Evolutionary conservation across 2,329 filamentous ascomycete genomes (phyloP).

Genomic region (Fusarium sp.): DNA sequence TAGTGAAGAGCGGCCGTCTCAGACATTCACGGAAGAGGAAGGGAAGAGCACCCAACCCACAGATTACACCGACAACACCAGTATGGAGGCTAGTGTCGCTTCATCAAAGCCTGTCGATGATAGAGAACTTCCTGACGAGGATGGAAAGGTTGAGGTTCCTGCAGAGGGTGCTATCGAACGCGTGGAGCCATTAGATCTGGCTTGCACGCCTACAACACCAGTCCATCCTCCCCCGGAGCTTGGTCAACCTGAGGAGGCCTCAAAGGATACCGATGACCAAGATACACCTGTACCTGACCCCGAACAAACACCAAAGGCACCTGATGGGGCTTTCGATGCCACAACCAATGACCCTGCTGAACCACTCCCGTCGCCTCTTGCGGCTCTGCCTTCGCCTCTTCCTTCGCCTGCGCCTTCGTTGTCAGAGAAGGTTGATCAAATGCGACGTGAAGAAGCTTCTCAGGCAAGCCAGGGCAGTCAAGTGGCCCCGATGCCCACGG

Average conservation of each 20-base stretch:
- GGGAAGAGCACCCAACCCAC: slow-evolving; percentile 60
- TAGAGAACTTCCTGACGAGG: slow-evolving; percentile 42
- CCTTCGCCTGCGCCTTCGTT: slow-evolving; percentile 43
- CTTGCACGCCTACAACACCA: slow-evolving; percentile 49
- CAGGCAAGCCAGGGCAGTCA: slow-evolving; percentile 50
- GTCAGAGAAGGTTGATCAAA: slow-evolving; percentile 61
- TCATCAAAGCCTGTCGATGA: slow-evolving; percentile 44
- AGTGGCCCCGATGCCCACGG: slow-evolving; percentile 42
- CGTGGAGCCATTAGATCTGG: slow-evolving; percentile 63
- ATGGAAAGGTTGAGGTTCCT: slow-evolving; percentile 47
- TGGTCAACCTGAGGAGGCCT: slow-evolving; percentile 12
- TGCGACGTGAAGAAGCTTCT: slow-evolving; percentile 60
- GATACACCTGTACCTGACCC: slow-evolving; percentile 33
- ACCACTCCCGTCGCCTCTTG: slow-evolving; percentile 26
- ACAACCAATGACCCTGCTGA: slow-evolving; percentile 19
- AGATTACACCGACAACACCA: slow-evolving; percentile 51
- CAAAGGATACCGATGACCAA: slow-evolving; percentile 7
- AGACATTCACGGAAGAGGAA: slow-evolving; percentile 59
- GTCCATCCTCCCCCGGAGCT: slow-evolving; percentile 35
- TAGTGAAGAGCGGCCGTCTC: slow-evolving; percentile 59
- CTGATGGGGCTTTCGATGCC: slow-evolving; percentile 33
- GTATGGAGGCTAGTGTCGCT: slow-evolving; percentile 48
- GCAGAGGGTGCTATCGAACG: slow-evolving; percentile 56
- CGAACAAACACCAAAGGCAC: slow-evolving; percentile 38
- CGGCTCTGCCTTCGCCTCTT: slow-evolving; percentile 24